A percentile compares a stretch with the other conserved stretches of the same genome.
phyloP scores from a whole-genome alignment of 192 early-diverging fungal species.

The Radiomyces spectabilis region DNA sequence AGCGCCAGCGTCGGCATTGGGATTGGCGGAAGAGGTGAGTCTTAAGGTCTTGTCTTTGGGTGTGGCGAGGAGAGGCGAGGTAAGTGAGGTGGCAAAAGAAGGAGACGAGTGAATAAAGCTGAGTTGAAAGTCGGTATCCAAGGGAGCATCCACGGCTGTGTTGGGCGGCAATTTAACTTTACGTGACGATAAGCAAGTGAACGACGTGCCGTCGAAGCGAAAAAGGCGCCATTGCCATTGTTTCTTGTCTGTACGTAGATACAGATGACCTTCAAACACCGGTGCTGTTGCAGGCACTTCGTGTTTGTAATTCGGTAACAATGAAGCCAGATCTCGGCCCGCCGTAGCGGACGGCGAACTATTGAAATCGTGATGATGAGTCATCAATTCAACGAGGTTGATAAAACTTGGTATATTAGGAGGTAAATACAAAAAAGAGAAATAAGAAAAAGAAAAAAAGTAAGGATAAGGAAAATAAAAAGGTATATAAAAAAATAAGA shows the following conservation, averaged over 20 bases:
- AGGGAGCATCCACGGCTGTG: conserved; percentile 3
- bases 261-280: conserved; percentile 27
- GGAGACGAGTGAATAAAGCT: too few species aligned
- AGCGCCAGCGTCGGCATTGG: not conserved
- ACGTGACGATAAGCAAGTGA: conserved; percentile 17
- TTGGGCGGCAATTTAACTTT: conserved; percentile 16
- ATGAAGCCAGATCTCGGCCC: too few species aligned
- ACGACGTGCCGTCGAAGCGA: conserved; percentile 22
- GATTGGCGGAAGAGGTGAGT: conserved; percentile 1
- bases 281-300: conserved; percentile 21
- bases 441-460: not conserved
- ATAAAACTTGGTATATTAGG: too few species aligned
- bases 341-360: too few species aligned
- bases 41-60: conserved; percentile 2
- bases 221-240: conserved; percentile 24
- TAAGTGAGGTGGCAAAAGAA: conserved; percentile 1
- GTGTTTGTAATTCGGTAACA: too few species aligned
- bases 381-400: too few species aligned
- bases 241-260: conserved; percentile 11
- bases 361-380: too few species aligned
- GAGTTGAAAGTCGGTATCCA: not conserved
- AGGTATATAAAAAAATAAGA: not conserved
- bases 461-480: not conserved
- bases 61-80: conserved; percentile 18
- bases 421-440: not conserved